Evolutionary conservation across 257 asterid species (phyloP).

Genomic region (Solanum clarkiae): DNA sequence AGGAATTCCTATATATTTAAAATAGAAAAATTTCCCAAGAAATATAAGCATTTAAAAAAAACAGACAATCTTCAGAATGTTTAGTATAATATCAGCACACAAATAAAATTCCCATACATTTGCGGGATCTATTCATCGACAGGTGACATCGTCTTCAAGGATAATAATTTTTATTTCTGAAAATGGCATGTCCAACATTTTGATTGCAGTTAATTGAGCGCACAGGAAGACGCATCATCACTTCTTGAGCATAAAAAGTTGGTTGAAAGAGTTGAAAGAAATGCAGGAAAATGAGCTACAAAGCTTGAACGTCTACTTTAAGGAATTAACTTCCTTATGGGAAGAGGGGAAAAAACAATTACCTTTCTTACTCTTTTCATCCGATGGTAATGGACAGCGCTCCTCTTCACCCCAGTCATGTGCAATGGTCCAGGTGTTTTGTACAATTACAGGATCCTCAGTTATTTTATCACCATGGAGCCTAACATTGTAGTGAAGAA

Average conservation of each 20-base stretch:
- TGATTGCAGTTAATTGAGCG: background rate
- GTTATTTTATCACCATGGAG: conserved; percentile 85
- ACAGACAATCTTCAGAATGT: background rate
- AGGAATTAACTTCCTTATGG: background rate
- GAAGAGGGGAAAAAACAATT: background rate
- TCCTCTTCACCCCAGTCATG: conserved; percentile 98
- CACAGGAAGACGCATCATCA: background rate
- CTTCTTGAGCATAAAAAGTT: background rate
- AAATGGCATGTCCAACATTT: background rate
- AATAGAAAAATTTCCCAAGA: background rate
- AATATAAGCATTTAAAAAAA: background rate
- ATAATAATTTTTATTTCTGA: background rate
- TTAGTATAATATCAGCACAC: background rate
- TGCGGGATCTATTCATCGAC: background rate
- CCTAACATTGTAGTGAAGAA: conserved; percentile 89
- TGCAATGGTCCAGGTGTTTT: conserved; percentile 92
- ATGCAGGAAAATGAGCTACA: background rate
- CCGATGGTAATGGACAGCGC: conserved; percentile 69
- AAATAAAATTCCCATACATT: background rate
- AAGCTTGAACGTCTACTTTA: background rate
- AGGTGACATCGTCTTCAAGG: background rate
- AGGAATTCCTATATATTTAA: background rate
- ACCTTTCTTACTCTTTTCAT: conserved; percentile 65
- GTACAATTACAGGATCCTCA: conserved; percentile 91
- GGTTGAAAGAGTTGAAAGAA: background rate